Conservation (phyloP, 2,329 filamentous ascomycete genomes). For the Diaporthe australafricana region DNA sequence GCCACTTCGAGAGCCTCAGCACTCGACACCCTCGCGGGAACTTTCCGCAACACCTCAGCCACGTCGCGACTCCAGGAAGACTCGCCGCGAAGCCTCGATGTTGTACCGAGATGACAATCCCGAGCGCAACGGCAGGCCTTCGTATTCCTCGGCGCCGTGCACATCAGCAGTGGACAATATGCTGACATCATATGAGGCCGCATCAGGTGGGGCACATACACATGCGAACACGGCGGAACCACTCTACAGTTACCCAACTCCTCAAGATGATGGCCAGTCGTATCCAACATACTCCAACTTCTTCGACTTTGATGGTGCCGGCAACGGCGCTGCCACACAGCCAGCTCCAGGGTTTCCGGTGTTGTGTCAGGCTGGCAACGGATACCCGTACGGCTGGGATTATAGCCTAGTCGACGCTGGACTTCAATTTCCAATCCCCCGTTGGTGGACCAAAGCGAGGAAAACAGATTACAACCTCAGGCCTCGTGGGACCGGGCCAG, state of each 20-base stretch:
- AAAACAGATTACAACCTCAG: background rate
- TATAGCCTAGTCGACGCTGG: background rate
- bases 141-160: background rate
- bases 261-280: background rate
- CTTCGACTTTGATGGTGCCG: background rate
- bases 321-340: background rate
- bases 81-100: background rate
- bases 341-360: background rate
- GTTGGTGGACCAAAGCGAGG: background rate
- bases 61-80: no score
- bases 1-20: no score
- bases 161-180: background rate
- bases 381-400: background rate
- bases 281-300: background rate
- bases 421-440: background rate
- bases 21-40: no score
- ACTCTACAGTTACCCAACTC: background rate
- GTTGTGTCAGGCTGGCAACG: background rate
- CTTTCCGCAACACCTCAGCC: no score
- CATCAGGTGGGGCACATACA: background rate
- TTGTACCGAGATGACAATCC: background rate
- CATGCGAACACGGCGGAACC: background rate
- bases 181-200: background rate
- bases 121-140: background rate
- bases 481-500: background rate